A percentile compares a stretch with the other conserved stretches of the same genome.
Conservation (phyloP, 164 flowering plant genomes). For the Liriodendron chinense region DNA sequence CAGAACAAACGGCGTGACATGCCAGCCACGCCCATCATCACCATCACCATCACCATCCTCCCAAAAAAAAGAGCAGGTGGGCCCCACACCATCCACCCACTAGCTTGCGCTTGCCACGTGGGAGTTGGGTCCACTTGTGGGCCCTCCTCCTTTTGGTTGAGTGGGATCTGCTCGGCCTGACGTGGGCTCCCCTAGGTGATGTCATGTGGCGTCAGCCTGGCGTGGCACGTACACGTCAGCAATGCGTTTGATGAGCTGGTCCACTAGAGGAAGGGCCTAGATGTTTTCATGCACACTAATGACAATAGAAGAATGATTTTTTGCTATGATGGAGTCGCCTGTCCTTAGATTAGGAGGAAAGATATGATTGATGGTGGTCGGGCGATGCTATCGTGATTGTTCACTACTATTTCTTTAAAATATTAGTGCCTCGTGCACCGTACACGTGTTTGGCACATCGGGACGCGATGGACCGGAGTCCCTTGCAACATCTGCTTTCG, state of each 20-base stretch:
- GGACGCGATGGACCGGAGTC: too few species aligned
- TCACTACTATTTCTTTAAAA: too few species aligned
- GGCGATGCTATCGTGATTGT: too few species aligned
- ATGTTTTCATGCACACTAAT: too few species aligned
- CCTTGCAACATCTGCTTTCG: too few species aligned
- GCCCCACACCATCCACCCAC: background rate
- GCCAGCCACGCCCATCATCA: conserved; percentile 15
- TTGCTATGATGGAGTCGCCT: too few species aligned
- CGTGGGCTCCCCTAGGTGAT: background rate
- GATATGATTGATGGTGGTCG: too few species aligned
- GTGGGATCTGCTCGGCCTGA: background rate
- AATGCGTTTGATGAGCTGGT: background rate
- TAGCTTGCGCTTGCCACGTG: too few species aligned
- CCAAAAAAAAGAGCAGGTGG: background rate
- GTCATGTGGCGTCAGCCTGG: background rate
- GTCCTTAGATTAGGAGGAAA: too few species aligned
- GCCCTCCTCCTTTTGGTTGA: background rate
- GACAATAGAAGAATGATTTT: too few species aligned
- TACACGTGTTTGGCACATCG: too few species aligned
- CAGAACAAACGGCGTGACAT: conserved; percentile 51
- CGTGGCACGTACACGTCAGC: background rate
- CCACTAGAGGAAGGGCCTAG: background rate
- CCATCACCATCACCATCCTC: background rate
- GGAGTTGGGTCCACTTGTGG: background rate
- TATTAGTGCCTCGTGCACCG: too few species aligned